These are phyloP conservation scores for Kitagawia praeruptora DNA, from an alignment of 129 eudicot species.

Conservation along the genomic window DNA sequence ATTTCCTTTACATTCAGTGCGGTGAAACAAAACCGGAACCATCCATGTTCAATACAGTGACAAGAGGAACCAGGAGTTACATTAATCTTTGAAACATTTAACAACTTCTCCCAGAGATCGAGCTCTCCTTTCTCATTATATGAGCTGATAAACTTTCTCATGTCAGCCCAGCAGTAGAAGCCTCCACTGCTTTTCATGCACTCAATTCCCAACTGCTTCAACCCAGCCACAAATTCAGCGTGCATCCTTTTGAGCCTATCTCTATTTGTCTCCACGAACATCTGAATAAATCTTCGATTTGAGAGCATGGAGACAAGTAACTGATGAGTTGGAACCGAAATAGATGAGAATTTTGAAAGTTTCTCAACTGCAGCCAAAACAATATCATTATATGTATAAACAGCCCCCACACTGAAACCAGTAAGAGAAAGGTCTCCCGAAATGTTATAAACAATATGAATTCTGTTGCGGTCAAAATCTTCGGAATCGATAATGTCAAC, in stretches of 20 bases:
- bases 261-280: constrained; percentile 29
- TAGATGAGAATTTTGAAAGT: constrained; percentile 54
- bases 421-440: constrained; percentile 61
- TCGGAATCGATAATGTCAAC: constrained; percentile 54
- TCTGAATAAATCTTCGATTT: constrained; percentile 39
- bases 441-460: constrained; percentile 59
- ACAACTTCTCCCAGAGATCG: constrained; percentile 75
- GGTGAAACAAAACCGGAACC: constrained; percentile 75
- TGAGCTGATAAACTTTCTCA: constrained; percentile 74
- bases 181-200: constrained; percentile 52
- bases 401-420: constrained; percentile 49
- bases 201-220: constrained; percentile 59
- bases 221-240: constrained; percentile 39
- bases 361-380: constrained; percentile 58
- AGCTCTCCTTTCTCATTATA: constrained; percentile 92
- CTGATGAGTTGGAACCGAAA: constrained; percentile 55
- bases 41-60: constrained; percentile 93
- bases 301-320: constrained; percentile 60
- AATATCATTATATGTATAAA: constrained; percentile 49
- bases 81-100: constrained; percentile 55
- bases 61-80: constrained; percentile 78
- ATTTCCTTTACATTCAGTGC: constrained; percentile 52
- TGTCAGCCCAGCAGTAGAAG: constrained; percentile 85
- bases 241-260: constrained; percentile 42
- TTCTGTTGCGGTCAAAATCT: constrained; percentile 46